Evolutionary conservation across 1,284 basidiomycete genomes (phyloP).

Genomic region (Earliella scabrosa): DNA sequence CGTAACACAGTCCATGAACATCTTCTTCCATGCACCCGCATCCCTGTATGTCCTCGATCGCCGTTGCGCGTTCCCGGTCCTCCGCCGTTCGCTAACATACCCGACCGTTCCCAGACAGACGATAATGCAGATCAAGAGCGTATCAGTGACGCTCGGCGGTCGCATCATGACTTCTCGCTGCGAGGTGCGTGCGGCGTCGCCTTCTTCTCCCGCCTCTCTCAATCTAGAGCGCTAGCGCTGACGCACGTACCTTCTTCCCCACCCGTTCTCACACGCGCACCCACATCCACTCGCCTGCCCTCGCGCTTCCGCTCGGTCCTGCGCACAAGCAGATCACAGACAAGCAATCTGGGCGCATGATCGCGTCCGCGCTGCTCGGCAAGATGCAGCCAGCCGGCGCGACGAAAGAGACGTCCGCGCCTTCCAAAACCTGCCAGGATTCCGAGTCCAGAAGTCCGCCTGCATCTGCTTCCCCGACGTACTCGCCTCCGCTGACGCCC

Average conservation of each 20-base stretch:
- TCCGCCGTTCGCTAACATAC: too few relatives aligned
- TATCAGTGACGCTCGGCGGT: slow-evolving; percentile 66
- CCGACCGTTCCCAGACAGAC: slow-evolving; percentile 59
- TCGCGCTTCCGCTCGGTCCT: not conserved
- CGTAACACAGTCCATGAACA: slow-evolving; percentile 70
- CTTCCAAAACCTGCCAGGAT: too few relatives aligned
- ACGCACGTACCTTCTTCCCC: not conserved
- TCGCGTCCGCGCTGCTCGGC: slow-evolving; percentile 69
- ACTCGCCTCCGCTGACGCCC: too few relatives aligned
- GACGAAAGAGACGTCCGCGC: not conserved
- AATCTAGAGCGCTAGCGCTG: not conserved
- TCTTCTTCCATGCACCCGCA: slow-evolving; percentile 70
- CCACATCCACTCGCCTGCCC: slow-evolving; percentile 71
- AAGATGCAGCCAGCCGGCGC: slow-evolving; percentile 73
- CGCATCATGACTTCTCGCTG: slow-evolving; percentile 71
- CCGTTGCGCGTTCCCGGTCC: too few relatives aligned
- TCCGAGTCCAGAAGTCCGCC: too few relatives aligned
- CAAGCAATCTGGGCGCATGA: slow-evolving; percentile 54
- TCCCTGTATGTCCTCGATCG: slow-evolving; percentile 53
- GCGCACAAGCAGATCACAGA: slow-evolving; percentile 54
- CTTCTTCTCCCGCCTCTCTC: not conserved
- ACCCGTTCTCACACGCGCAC: slow-evolving; percentile 22
- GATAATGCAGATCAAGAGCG: slow-evolving; percentile 59
- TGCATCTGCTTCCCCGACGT: too few relatives aligned
- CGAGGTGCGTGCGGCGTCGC: slow-evolving; percentile 47